Evolutionary conservation across 1,284 basidiomycete species (phyloP).

Genomic region (Pseudozyma flocculosa): DNA sequence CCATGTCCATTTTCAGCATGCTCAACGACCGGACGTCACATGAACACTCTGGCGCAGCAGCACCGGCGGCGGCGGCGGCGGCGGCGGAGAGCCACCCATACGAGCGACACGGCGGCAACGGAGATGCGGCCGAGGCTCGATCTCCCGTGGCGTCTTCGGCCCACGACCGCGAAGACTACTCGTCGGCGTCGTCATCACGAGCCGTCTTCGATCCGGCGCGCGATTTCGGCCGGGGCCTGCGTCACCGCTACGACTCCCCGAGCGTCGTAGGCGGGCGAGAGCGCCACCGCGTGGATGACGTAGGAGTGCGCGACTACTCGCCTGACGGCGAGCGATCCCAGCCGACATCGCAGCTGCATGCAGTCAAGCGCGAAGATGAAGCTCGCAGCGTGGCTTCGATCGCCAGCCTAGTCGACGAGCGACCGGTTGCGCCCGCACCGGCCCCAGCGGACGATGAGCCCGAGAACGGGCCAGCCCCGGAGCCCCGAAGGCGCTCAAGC

Average conservation of each 20-base stretch:
- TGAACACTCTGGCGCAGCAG: slow-evolving; percentile 2
- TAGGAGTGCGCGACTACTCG: slow-evolving; percentile 1
- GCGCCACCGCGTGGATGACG: no score
- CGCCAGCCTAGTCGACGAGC: slow-evolving; percentile 4
- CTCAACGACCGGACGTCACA: slow-evolving; percentile 36
- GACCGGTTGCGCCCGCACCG: background rate
- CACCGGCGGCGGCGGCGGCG: no score
- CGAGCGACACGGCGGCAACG: slow-evolving; percentile 14
- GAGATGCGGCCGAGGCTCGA: slow-evolving; percentile 3
- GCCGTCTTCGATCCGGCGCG: slow-evolving; percentile 20
- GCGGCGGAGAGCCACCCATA: slow-evolving; percentile 7
- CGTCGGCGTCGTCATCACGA: slow-evolving; percentile 5
- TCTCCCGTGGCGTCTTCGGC: slow-evolving; percentile 2
- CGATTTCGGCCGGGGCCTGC: slow-evolving; percentile 3
- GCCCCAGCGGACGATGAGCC: background rate
- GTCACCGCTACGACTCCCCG: slow-evolving; percentile 2
- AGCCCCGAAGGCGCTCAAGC: background rate
- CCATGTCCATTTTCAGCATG: slow-evolving; percentile 43
- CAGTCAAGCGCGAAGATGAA: background rate
- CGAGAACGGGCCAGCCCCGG: background rate
- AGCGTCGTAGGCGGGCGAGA: no score
- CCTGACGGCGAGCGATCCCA: background rate
- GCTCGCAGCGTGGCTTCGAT: slow-evolving; percentile 2
- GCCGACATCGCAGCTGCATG: background rate
- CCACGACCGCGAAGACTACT: background rate